Evolutionary conservation across 805 yeast genomes (phyloP), one percentile per base, ranked within the genome.

Genomic region (Zygotorulaspora chibaensis): DNA sequence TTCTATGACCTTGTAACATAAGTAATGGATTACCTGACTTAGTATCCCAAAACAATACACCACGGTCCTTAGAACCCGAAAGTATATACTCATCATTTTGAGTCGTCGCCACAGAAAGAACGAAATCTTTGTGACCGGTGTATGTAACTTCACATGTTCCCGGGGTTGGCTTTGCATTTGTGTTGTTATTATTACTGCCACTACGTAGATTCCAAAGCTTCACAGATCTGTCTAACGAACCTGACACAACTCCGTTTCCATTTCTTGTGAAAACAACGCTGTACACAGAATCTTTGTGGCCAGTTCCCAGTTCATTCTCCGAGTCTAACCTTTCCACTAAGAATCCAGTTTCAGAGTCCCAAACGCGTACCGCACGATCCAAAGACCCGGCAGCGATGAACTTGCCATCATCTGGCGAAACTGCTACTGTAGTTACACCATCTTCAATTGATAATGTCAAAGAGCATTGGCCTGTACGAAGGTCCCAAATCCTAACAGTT

Each of bases 381-480:
- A 91, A 78, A 29, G 96, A 86, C 41, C 99, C 99, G 13, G 97
- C 98, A 33, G 97, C 98, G 58, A 93, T 88, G 58, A 82, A 79
- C 57, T 83, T 80, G 33, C 97, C 96, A 67, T 91, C 95, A 17
- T 61, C 59, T 40, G 97, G 97, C 8, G 96, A 87, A 35, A 91
- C 91, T 16, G 97, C 96, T 38, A 91, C 97, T 0, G 99, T 91
- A 45, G 99, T 91, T 43, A 91, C 98, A 57, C 99, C 99, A 66
- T 91, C 98, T 69, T 91, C 97, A 58, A 91, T 90, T 13, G 89
- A 80, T 54, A 91, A 74, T 38, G 96, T 89, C 61, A 89, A 75
- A 17, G 89, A 81, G 66, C 96, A 87, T 70, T 87, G 89, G 18
- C 96, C 93, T 33, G 88, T 78, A 57, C 86, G 59, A 63, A 90